A percentile compares a stretch with the other conserved stretches of the same genome.
Evolutionary conservation across 2,329 filamentous ascomycete species (phyloP).

Genomic region (Cytospora schulzeri): DNA sequence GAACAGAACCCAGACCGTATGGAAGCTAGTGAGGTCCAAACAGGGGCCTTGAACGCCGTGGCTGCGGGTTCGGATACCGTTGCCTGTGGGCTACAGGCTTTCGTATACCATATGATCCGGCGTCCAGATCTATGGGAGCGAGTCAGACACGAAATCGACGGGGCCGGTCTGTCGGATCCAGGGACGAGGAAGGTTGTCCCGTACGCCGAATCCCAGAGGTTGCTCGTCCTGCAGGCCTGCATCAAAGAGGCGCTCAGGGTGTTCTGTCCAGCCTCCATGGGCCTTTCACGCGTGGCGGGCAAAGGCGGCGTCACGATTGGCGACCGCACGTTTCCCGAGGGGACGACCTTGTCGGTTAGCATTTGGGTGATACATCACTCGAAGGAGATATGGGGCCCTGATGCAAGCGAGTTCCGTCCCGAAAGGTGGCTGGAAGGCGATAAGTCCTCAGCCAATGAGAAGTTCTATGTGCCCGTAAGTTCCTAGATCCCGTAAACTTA

Average conservation of each 20-base stretch:
- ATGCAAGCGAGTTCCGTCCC: conserved; percentile 31
- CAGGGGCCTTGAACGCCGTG: conserved; percentile 27
- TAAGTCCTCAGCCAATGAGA: conserved; percentile 26
- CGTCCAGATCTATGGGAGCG: conserved; percentile 28
- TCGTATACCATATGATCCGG: conserved; percentile 33
- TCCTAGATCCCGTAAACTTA: conserved; percentile 21
- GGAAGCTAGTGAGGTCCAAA: conserved; percentile 30
- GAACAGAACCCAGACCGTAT: conserved; percentile 29
- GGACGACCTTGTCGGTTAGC: conserved; percentile 34
- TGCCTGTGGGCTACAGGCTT: conserved; percentile 31
- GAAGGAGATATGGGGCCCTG: conserved; percentile 31
- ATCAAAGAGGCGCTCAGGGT: conserved; percentile 39
- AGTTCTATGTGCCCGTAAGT: conserved; percentile 19
- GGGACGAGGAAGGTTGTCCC: conserved; percentile 26
- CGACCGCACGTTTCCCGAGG: conserved; percentile 33
- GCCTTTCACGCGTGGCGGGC: conserved; percentile 34
- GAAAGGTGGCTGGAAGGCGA: conserved; percentile 31
- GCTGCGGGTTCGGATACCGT: conserved; percentile 33
- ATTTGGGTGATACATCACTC: conserved; percentile 35
- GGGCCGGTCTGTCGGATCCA: conserved; percentile 13
- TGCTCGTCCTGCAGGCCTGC: conserved; percentile 39
- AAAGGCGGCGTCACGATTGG: conserved; percentile 34
- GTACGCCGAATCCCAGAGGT: conserved; percentile 34
- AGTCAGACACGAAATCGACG: conserved; percentile 31
- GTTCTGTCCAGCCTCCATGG: conserved; percentile 34